Percentiles rank a stretch among this genome's conserved stretches.
These are phyloP conservation scores for Tritrichomonas foetus DNA, from an alignment of 208 protist species.

Conservation along the genomic window DNA sequence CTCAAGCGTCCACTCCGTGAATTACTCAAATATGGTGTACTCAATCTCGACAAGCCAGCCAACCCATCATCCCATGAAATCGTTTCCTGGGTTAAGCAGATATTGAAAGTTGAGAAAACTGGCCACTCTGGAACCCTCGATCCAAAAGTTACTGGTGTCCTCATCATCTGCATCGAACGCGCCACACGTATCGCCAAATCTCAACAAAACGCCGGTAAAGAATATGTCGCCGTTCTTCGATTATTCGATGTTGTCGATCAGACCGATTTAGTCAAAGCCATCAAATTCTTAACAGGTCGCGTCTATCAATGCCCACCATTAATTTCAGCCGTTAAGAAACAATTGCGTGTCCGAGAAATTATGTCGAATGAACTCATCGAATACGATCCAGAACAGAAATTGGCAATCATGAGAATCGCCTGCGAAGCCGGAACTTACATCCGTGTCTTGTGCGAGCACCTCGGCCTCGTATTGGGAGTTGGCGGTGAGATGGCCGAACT, in stretches of 20 bases:
- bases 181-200: slow-evolving; percentile 98
- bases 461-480: slow-evolving; percentile 93
- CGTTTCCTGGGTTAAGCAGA: slow-evolving; percentile 98
- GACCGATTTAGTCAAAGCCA: slow-evolving; percentile 66
- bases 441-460: slow-evolving; percentile 97
- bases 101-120: slow-evolving; percentile 96
- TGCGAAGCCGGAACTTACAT: slow-evolving; percentile 99
- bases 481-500: slow-evolving; percentile 97
- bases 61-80: slow-evolving; percentile 99
- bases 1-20: slow-evolving; percentile 88
- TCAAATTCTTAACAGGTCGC: slow-evolving; percentile 91
- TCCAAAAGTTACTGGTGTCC: slow-evolving; percentile 92
- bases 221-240: slow-evolving; percentile 94
- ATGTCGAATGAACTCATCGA: slow-evolving; percentile 96
- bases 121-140: slow-evolving; percentile 98
- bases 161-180: slow-evolving; percentile 97
- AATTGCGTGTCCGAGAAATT: slow-evolving; percentile 96
- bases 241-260: slow-evolving; percentile 81
- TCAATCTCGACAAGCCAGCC: slow-evolving; percentile 99
- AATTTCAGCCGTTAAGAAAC: slow-evolving; percentile 92
- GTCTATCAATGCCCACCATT: slow-evolving; percentile 98
- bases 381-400: slow-evolving; percentile 87
- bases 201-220: slow-evolving; percentile 95
- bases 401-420: slow-evolving; percentile 92
- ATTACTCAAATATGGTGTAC: slow-evolving; percentile 96